These are phyloP conservation scores for Chlamydomonas sphaeroides DNA, from an alignment of 139 green algal species.

Conservation along the genomic window DNA sequence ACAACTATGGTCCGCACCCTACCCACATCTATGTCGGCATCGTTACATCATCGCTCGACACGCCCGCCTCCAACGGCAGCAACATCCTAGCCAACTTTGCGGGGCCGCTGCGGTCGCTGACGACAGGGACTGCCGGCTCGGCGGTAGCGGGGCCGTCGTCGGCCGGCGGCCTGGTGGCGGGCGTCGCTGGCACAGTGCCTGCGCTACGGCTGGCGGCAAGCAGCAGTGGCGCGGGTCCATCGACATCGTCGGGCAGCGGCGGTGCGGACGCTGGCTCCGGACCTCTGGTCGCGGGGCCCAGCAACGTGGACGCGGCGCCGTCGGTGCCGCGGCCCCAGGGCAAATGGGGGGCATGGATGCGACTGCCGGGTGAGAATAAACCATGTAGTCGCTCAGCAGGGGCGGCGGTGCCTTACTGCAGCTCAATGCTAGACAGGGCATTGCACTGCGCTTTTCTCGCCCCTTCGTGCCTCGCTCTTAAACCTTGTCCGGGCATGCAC, in stretches of 20 bases:
- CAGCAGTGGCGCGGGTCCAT: no score
- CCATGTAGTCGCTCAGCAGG: no score
- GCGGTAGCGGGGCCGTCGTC: neutral
- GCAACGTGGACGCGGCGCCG: neutral
- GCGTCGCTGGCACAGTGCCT: no score
- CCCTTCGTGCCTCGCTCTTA: no score
- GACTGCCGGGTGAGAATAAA: constrained; percentile 51
- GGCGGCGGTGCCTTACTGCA: no score
- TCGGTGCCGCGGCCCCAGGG: constrained; percentile 15
- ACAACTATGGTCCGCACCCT: constrained; percentile 60
- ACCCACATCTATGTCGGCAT: constrained; percentile 69
- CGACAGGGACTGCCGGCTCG: neutral
- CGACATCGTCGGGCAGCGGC: no score
- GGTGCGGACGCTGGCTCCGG: neutral
- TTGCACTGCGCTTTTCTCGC: no score
- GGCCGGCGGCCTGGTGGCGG: neutral
- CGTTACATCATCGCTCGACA: constrained; percentile 29
- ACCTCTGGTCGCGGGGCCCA: neutral
- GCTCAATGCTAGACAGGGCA: no score
- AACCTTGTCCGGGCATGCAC: no score
- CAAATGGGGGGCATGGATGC: constrained; percentile 64
- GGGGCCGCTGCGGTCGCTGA: constrained; percentile 43
- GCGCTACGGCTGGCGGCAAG: no score
- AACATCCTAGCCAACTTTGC: constrained; percentile 55
- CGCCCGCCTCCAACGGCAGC: constrained; percentile 23